Evolutionary conservation across 208 protist species (phyloP).

Genomic region (Wallacemonas sp.): DNA sequence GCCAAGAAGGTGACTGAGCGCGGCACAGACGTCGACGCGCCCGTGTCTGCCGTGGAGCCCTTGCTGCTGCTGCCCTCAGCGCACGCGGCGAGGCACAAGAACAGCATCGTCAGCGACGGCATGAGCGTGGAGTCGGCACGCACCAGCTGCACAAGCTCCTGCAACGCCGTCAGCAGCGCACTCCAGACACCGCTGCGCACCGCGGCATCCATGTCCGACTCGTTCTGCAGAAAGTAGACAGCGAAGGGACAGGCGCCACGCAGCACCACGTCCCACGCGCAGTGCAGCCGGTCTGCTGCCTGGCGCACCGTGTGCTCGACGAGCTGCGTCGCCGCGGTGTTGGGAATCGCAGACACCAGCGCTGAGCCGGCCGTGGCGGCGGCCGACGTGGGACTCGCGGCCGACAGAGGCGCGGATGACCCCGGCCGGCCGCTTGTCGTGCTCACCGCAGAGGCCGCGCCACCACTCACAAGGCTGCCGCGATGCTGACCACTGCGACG

Average conservation of each 20-base stretch:
- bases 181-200: conserved; percentile 45
- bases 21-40: not conserved
- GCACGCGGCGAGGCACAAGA: conserved; percentile 9
- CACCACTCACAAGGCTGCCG: not conserved
- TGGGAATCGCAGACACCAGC: not conserved
- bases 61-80: not conserved
- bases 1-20: conserved; percentile 37
- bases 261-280: not conserved
- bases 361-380: not conserved
- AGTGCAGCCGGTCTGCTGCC: conserved; percentile 15
- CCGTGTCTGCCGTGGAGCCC: not conserved
- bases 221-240: conserved; percentile 30
- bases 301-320: conserved; percentile 24
- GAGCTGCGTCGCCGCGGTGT: conserved; percentile 6
- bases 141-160: conserved; percentile 34
- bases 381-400: not conserved
- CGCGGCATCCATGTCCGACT: conserved; percentile 11
- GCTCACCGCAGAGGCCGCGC: not conserved
- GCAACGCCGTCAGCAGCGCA: conserved; percentile 23
- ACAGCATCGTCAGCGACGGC: conserved; percentile 16
- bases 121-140: conserved; percentile 19
- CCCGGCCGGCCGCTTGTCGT: no score
- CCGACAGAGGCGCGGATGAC: not conserved
- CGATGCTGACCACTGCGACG: not conserved
- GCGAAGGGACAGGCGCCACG: conserved; percentile 14